A percentile compares a stretch with the other conserved stretches of the same genome.
These are phyloP conservation scores for Sideroxylon spinosum DNA, from an alignment of 179 eudicot genomes.

Conservation along the genomic window DNA sequence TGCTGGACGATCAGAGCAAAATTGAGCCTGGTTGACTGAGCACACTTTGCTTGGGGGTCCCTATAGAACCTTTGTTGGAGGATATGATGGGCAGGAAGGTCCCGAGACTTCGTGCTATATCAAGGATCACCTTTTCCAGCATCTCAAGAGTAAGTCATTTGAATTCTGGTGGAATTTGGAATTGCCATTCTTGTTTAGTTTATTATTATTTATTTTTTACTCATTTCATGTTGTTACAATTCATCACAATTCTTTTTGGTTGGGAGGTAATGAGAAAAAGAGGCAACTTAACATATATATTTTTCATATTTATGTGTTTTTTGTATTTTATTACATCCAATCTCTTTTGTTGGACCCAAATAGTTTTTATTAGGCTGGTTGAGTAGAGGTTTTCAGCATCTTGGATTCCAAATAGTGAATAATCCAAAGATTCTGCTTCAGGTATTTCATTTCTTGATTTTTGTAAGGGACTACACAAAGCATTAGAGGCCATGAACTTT, in stretches of 20 bases:
- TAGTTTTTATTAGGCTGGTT: background rate
- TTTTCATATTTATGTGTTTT: background rate
- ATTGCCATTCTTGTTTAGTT: background rate
- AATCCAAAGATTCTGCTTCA: background rate
- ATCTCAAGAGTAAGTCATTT: slow-evolving; percentile 69
- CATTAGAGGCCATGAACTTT: background rate
- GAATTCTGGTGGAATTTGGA: background rate
- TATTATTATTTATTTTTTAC: background rate
- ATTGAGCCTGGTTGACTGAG: slow-evolving; percentile 84
- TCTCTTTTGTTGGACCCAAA: slow-evolving; percentile 5
- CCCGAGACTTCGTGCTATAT: slow-evolving; percentile 86
- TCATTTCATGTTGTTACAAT: background rate
- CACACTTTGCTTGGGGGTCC: slow-evolving; percentile 77
- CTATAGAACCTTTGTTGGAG: slow-evolving; percentile 75
- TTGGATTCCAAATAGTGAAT: background rate
- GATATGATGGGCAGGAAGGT: slow-evolving; percentile 97
- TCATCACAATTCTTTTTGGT: background rate
- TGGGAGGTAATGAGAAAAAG: slow-evolving; percentile 1
- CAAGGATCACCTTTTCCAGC: slow-evolving; percentile 77
- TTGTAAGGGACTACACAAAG: too few species aligned
- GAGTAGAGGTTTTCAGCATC: background rate
- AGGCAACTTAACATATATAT: background rate
- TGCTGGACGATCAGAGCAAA: slow-evolving; percentile 95
- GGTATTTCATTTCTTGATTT: background rate
- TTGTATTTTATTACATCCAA: background rate